These are phyloP conservation scores for Coemansia sp. DNA, from an alignment of 192 early-diverging fungal species.

Conservation along the genomic window DNA sequence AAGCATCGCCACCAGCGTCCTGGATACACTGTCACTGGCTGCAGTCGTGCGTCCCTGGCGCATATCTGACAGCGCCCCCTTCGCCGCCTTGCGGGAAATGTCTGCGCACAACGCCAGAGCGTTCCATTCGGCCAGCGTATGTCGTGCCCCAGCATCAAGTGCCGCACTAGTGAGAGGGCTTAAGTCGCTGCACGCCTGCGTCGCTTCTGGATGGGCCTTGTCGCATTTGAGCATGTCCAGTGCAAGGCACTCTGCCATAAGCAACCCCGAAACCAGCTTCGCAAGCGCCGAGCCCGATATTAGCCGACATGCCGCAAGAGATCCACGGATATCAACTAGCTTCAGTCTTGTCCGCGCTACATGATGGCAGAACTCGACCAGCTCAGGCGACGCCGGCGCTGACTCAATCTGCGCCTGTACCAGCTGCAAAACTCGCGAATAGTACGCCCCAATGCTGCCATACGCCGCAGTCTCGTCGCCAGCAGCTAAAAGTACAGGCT, in stretches of 20 bases:
- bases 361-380: conserved; percentile 33
- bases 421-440: conserved; percentile 12
- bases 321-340: not conserved
- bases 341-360: not conserved
- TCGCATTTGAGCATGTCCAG: not conserved
- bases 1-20: conserved; percentile 2
- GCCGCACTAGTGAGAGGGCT: not conserved
- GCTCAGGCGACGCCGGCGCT: conserved; percentile 19
- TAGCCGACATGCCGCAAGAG: conserved; percentile 12
- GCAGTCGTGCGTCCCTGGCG: not conserved
- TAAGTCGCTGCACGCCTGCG: not conserved
- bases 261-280: conserved; percentile 5
- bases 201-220: not conserved
- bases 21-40: not conserved
- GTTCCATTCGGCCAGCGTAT: conserved; percentile 46
- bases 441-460: conserved; percentile 7
- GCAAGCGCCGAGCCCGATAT: not conserved
- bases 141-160: conserved; percentile 6
- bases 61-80: conserved; percentile 7
- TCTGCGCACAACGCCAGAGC: conserved; percentile 38
- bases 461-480: not conserved
- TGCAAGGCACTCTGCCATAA: conserved; percentile 5
- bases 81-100: conserved; percentile 19
- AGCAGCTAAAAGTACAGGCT: not conserved
- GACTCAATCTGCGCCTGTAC: not conserved